phyloP scores from a whole-genome alignment of 2,329 filamentous ascomycete genomes.

The Xylaria sp. region DNA sequence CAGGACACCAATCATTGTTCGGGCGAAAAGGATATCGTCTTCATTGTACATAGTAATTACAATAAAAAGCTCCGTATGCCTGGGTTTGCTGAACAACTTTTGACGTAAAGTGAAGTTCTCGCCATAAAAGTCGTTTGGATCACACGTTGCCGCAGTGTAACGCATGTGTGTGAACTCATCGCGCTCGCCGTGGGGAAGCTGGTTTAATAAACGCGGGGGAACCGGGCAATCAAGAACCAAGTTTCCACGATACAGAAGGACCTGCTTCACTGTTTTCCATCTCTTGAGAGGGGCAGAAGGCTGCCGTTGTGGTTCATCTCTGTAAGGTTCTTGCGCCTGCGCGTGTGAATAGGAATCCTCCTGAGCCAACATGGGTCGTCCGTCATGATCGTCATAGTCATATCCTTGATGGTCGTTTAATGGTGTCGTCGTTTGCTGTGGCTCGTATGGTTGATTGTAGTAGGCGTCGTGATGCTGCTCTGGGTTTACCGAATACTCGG shows the following conservation, averaged over 20 bases:
- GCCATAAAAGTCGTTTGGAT: constrained; percentile 91
- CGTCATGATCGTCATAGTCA: constrained; percentile 77
- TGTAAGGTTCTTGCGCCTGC: constrained; percentile 55
- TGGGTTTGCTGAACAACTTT: constrained; percentile 81
- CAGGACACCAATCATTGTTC: constrained; percentile 99
- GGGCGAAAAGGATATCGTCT: constrained; percentile 93
- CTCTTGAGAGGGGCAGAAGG: constrained; percentile 75
- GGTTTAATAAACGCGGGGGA: constrained; percentile 85
- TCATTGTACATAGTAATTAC: constrained; percentile 99
- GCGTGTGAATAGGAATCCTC: constrained; percentile 59
- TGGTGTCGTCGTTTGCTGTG: constrained; percentile 65
- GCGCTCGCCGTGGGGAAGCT: constrained; percentile 89
- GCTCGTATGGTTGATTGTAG: constrained; percentile 84
- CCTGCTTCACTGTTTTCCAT: constrained; percentile 99
- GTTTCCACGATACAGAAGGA: constrained; percentile 96
- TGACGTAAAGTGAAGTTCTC: constrained; percentile 93
- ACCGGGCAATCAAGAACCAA: constrained; percentile 97
- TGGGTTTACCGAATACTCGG: constrained; percentile 81
- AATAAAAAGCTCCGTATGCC: constrained; percentile 96
- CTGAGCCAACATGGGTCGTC: constrained; percentile 78
- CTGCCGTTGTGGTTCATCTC: constrained; percentile 55
- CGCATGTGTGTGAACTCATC: constrained; percentile 96
- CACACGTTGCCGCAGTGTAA: constrained; percentile 97
- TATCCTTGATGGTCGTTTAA: constrained; percentile 71
- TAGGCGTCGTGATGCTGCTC: constrained; percentile 89